Evolutionary conservation across 148 eudicot genomes (phyloP).

Genomic region (Talinum fruticosum): DNA sequence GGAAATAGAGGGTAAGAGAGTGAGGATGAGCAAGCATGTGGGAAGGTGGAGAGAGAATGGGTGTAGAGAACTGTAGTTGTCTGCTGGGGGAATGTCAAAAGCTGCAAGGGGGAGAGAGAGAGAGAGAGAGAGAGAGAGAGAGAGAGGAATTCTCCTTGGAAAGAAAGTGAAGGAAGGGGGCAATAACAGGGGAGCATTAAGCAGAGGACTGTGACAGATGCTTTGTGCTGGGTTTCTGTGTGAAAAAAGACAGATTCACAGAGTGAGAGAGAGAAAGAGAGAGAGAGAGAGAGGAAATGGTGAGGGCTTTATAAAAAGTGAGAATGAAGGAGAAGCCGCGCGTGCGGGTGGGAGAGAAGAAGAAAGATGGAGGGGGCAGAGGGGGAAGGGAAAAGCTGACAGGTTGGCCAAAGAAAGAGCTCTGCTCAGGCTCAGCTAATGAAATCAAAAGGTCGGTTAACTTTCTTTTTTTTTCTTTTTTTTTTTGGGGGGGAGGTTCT

Average conservation of each 20-base stretch:
- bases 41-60: neutral
- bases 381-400: constrained; percentile 14
- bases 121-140: neutral
- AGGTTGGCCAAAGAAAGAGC: constrained; percentile 21
- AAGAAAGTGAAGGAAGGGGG: neutral
- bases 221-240: constrained; percentile 12
- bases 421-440: no score
- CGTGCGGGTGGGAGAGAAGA: constrained; percentile 34
- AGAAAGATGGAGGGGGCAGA: neutral
- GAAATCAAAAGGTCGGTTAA: constrained; percentile 14
- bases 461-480: neutral
- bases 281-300: neutral
- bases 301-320: neutral
- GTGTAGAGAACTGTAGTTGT: constrained; percentile 17
- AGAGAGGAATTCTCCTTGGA: neutral
- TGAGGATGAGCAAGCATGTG: constrained; percentile 4
- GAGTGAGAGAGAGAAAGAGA: neutral
- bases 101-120: constrained; percentile 19
- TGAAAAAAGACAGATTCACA: constrained; percentile 21
- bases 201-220: constrained; percentile 19
- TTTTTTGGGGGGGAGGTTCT: no score
- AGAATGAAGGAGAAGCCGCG: constrained; percentile 11
- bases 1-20: neutral
- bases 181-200: constrained; percentile 5
- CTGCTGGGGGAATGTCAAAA: constrained; percentile 31